Percentiles rank a stretch among this genome's conserved stretches.
Conservation (phyloP, 768 basidiomycete genomes). For the Flagelloscypha sp. region DNA sequence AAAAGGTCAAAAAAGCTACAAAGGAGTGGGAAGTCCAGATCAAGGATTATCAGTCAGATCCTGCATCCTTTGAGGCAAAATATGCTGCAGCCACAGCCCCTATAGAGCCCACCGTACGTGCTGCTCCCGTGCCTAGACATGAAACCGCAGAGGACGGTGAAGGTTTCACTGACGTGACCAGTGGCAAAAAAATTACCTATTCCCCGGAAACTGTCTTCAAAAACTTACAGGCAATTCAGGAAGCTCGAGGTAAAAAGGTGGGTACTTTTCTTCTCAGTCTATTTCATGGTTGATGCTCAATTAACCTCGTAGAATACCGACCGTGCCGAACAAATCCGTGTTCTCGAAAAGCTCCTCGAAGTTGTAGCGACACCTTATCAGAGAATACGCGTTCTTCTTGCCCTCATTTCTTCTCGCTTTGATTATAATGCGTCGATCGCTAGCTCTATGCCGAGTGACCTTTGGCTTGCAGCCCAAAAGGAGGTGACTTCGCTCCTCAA, state of each 20-base stretch:
- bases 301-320: slow-evolving; percentile 79
- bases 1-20: slow-evolving; percentile 85
- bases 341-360: slow-evolving; percentile 78
- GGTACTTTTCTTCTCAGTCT: slow-evolving; percentile 10
- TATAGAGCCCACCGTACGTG: slow-evolving; percentile 28
- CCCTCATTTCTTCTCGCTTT: slow-evolving; percentile 89
- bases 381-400: slow-evolving; percentile 87
- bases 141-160: slow-evolving; percentile 46
- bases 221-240: slow-evolving; percentile 82
- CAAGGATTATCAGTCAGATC: slow-evolving; percentile 75
- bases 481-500: slow-evolving; percentile 86
- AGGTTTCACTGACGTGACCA: slow-evolving; percentile 84
- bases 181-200: slow-evolving; percentile 76
- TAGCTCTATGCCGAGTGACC: slow-evolving; percentile 85
- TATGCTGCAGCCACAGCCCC: slow-evolving; percentile 49
- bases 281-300: slow-evolving; percentile 1
- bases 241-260: slow-evolving; percentile 95
- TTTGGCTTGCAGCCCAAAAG: slow-evolving; percentile 80
- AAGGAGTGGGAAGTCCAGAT: slow-evolving; percentile 86
- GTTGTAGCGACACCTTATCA: slow-evolving; percentile 87
- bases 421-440: slow-evolving; percentile 90
- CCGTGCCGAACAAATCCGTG: slow-evolving; percentile 87
- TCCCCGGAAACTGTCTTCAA: slow-evolving; percentile 87
- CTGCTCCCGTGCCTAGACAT: slow-evolving; percentile 25
- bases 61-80: slow-evolving; percentile 78